These are phyloP conservation scores for Tylopilus plumbeoviolaceoides DNA, from an alignment of 768 basidiomycete genomes.

Conservation along the genomic window DNA sequence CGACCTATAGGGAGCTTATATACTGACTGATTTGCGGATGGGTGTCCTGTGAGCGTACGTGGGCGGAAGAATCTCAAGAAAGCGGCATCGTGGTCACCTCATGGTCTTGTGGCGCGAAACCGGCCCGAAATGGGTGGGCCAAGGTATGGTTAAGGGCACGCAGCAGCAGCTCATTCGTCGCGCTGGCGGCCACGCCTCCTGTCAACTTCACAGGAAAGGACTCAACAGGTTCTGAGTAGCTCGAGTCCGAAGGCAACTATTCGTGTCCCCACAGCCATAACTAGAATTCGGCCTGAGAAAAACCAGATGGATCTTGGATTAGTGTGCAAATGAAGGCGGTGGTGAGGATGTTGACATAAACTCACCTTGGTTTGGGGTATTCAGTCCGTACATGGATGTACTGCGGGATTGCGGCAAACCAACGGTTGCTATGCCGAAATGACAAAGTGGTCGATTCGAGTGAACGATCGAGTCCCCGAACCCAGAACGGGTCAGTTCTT, in stretches of 20 bases:
- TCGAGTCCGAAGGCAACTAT: slow-evolving; percentile 20
- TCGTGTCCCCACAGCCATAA: slow-evolving; percentile 25
- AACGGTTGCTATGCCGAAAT: slow-evolving; percentile 24
- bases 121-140: slow-evolving; percentile 27
- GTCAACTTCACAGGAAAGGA: slow-evolving; percentile 19
- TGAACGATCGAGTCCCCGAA: slow-evolving; percentile 26
- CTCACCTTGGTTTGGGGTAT: slow-evolving; percentile 14
- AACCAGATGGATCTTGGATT: slow-evolving; percentile 17
- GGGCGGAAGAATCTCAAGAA: slow-evolving; percentile 20
- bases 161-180: slow-evolving; percentile 16
- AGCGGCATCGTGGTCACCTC: slow-evolving; percentile 34
- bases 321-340: slow-evolving; percentile 12
- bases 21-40: slow-evolving; percentile 28
- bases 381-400: slow-evolving; percentile 8
- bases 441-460: slow-evolving; percentile 18
- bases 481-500: slow-evolving; percentile 20
- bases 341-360: slow-evolving; percentile 22
- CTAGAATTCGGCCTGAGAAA: slow-evolving; percentile 23
- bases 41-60: slow-evolving; percentile 20
- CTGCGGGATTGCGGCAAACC: slow-evolving; percentile 6
- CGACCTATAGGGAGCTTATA: slow-evolving; percentile 27
- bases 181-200: slow-evolving; percentile 15
- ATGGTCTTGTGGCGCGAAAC: slow-evolving; percentile 32
- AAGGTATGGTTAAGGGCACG: slow-evolving; percentile 28
- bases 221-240: slow-evolving; percentile 12